Percentiles rank a stretch among this genome's conserved stretches.
Conservation (phyloP, 1,284 basidiomycete species). For the Puccinia triticina region DNA sequence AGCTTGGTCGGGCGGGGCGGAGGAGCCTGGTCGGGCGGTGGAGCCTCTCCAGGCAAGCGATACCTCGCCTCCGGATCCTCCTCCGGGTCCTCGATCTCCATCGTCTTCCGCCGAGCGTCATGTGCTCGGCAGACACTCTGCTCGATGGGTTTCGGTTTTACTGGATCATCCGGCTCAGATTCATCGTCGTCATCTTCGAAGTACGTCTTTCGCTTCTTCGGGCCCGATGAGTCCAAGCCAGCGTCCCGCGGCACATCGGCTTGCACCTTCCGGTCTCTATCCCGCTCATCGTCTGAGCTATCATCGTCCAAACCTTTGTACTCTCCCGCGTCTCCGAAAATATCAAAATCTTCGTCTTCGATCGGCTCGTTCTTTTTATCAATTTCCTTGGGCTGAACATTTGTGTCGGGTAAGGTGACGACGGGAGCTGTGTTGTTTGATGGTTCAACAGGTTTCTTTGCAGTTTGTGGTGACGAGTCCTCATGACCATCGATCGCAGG, state of each 20-base stretch:
- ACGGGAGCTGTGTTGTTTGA: neutral
- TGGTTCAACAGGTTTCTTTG: constrained; percentile 8
- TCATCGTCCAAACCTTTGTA: constrained; percentile 50
- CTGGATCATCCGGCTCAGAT: neutral
- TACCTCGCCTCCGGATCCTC: constrained; percentile 13
- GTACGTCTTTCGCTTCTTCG: constrained; percentile 43
- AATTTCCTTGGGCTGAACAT: neutral
- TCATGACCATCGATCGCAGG: neutral
- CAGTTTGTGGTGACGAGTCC: neutral
- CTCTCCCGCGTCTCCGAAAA: constrained; percentile 50
- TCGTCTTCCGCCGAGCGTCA: neutral
- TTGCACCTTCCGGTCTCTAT: neutral
- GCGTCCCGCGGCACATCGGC: neutral
- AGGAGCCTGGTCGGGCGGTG: neutral
- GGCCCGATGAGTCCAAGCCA: neutral
- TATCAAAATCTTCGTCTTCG: constrained; percentile 50
- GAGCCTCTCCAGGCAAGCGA: neutral
- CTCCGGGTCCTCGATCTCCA: constrained; percentile 5
- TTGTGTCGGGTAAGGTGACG: neutral
- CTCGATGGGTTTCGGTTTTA: neutral
- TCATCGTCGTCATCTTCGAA: constrained; percentile 48
- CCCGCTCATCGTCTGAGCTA: constrained; percentile 35
- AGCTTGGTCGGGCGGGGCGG: constrained; percentile 28
- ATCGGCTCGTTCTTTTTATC: neutral
- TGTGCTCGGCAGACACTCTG: neutral